Evolutionary conservation across 1,284 basidiomycete species (phyloP), one percentile per base, ranked within the genome.

Genomic region (Cystobasidium slooffiae): DNA sequence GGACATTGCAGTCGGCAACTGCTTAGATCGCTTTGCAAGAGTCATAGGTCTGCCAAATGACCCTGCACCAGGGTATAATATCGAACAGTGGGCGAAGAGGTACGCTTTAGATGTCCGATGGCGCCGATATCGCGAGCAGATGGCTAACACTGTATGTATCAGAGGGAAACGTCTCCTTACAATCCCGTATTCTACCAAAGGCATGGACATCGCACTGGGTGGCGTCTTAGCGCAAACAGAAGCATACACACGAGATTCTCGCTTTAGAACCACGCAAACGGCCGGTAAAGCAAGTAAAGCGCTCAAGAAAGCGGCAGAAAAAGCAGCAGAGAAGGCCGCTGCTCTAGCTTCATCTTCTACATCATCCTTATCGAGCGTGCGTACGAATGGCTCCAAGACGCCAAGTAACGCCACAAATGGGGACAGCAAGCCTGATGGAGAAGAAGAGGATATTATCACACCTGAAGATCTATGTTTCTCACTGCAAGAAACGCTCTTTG

Each of bases 1-100:
- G 64, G 97, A 99, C 81, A 99, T 99, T 75, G 97, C 97, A 10
- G 95, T 99, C 37, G 97, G 97, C 43, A 99, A 99, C 83, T 99
- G 96, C 81, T 86, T 99, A 37, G 97, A 99, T 83, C 89, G 97
- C 68, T 99, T 99, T 80, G 97, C 97, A 0, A 86, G 97, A 41
- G 93, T 97, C n/a, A 94, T 99, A 73, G 91, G 93, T 74, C 84
- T 99, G 51, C 91, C 91, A 80, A 99, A 99, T 80, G 96, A 97
- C 81, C 97, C 97, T 0, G 92, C 88, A 80, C 97, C 97, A 0
- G 97, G 97, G n/a, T 95, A 94, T 81, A 99, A 99, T 80, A 99
- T 99, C 77, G 97, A 99, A 82, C 91, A 93, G 81, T 90, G 92
- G 81, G 96, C 97, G 0, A 95, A 92, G 83, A 90, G 64, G 64